phyloP scores from a whole-genome alignment of 352 stramenopile species.

The Phytopythium aichiense region DNA sequence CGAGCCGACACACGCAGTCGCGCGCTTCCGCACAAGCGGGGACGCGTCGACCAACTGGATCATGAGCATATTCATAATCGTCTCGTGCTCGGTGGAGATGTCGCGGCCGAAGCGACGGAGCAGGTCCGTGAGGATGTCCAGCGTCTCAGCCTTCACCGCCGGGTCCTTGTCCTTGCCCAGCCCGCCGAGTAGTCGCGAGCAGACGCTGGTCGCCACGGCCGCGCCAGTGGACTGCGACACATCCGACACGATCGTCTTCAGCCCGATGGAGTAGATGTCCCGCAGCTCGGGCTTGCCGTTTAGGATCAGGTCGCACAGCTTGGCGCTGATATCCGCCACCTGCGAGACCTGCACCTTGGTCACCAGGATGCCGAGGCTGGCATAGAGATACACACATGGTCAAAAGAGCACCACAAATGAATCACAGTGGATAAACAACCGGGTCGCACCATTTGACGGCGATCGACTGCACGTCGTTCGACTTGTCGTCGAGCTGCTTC shows the following conservation, averaged over 20 bases:
- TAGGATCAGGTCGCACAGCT: conserved; percentile 96
- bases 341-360: conserved; percentile 95
- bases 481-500: conserved; percentile 97
- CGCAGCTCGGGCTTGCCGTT: conserved; percentile 95
- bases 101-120: conserved; percentile 94
- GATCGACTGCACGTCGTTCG: conserved; percentile 98
- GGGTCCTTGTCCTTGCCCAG: conserved; percentile 67
- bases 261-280: conserved; percentile 98
- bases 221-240: conserved; percentile 91
- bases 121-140: conserved; percentile 97
- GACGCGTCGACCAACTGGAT: conserved; percentile 78
- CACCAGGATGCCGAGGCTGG: conserved; percentile 92
- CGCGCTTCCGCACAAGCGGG: conserved; percentile 94
- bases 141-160: conserved; percentile 90
- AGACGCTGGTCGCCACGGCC: conserved; percentile 70
- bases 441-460: conserved; percentile 76
- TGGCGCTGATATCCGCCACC: conserved; percentile 96
- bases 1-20: conserved; percentile 92
- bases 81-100: conserved; percentile 83
- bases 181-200: conserved; percentile 58
- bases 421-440: no score
- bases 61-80: conserved; percentile 88
- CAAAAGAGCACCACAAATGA: no score
- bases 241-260: conserved; percentile 96
- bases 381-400: background rate